Conservation (phyloP, 495 filamentous ascomycete genomes). For the Xylaria nigripes region DNA sequence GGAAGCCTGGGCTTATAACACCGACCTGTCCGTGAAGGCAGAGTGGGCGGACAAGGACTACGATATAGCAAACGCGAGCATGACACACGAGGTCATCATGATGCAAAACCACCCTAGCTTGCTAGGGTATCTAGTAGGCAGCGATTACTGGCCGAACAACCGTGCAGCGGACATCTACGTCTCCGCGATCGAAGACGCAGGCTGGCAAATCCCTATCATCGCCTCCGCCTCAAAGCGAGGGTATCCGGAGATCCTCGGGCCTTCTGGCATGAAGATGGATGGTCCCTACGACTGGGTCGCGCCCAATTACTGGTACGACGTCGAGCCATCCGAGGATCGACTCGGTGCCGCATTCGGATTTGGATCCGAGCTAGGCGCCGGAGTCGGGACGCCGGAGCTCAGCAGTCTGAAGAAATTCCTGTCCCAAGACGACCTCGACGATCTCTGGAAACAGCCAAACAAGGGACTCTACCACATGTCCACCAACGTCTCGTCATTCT, state of each 20-base stretch:
- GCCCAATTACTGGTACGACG: conserved; percentile 55
- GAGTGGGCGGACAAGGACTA: conserved; percentile 50
- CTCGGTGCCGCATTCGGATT: conserved; percentile 55
- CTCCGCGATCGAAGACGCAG: conserved; percentile 37
- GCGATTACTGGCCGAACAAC: conserved; percentile 56
- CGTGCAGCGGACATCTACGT: conserved; percentile 45
- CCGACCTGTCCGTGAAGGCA: conserved; percentile 38
- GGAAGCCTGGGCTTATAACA: conserved; percentile 58
- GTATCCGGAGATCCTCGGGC: conserved; percentile 42
- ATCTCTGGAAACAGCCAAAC: conserved; percentile 48
- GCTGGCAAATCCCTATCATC: conserved; percentile 52
- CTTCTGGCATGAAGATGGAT: conserved; percentile 58
- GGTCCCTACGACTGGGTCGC: conserved; percentile 63
- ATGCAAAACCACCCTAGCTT: conserved; percentile 51
- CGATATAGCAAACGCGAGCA: conserved; percentile 41
- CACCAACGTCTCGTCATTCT: conserved; percentile 43
- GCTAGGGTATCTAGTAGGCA: conserved; percentile 50
- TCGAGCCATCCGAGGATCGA: conserved; percentile 26
- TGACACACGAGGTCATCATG: conserved; percentile 53
- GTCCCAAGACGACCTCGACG: conserved; percentile 38
- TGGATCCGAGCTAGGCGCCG: conserved; percentile 52
- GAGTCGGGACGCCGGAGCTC: conserved; percentile 54
- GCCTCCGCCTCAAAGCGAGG: conserved; percentile 50
- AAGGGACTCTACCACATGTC: conserved; percentile 54
- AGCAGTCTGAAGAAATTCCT: conserved; percentile 49